Percentiles rank a stretch among this genome's conserved stretches.
Evolutionary conservation across 768 basidiomycete genomes (phyloP).

Genomic region (Strobilomyces confusus): DNA sequence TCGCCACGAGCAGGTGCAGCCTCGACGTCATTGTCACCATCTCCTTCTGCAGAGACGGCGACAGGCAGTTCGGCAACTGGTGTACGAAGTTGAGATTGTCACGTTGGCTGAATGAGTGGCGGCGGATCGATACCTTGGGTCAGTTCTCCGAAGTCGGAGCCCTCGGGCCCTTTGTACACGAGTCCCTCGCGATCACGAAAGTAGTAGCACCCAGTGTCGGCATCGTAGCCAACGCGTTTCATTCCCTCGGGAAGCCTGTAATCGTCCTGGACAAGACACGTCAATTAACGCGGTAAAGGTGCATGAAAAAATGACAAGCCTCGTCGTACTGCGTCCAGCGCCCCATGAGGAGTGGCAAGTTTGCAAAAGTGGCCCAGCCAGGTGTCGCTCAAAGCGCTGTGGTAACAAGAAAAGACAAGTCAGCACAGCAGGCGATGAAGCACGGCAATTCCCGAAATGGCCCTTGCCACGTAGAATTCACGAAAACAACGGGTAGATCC

Average conservation of each 20-base stretch:
- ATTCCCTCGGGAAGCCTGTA: constrained; percentile 51
- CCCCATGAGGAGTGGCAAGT: constrained; percentile 24
- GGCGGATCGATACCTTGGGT: constrained; percentile 33
- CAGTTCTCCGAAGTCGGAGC: constrained; percentile 57
- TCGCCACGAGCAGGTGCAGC: constrained; percentile 51
- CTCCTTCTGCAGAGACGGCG: constrained; percentile 23
- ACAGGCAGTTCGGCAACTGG: constrained; percentile 32
- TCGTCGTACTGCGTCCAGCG: constrained; percentile 39
- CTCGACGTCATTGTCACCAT: constrained; percentile 46
- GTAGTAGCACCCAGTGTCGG: constrained; percentile 63
- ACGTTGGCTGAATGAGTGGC: neutral
- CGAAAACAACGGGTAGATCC: too few relatives aligned
- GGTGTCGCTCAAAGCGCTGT: neutral
- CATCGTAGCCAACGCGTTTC: constrained; percentile 72
- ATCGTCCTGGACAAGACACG: constrained; percentile 36
- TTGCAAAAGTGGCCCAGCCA: constrained; percentile 21
- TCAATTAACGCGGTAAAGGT: neutral
- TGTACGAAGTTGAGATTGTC: neutral
- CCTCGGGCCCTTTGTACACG: constrained; percentile 54
- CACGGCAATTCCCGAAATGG: constrained; percentile 22
- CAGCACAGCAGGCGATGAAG: neutral
- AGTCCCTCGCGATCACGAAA: constrained; percentile 55
- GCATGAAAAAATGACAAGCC: constrained; percentile 5
- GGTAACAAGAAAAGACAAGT: constrained; percentile 1
- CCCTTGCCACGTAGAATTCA: neutral